These are phyloP conservation scores for Triadica sebifera DNA, from an alignment of 345 rosid species.

Conservation along the genomic window DNA sequence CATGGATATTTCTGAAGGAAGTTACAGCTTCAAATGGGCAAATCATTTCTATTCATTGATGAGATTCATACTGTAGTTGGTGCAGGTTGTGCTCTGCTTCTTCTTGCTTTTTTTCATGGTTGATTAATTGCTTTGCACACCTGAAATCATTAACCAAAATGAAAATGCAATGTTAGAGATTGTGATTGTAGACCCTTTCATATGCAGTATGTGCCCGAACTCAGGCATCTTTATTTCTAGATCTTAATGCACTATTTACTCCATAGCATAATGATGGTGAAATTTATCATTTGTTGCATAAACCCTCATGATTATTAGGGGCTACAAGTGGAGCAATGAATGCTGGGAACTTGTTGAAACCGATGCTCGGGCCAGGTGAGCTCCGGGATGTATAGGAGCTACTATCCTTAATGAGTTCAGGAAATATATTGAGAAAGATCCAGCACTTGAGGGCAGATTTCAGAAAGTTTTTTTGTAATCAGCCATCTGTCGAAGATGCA, in stretches of 20 bases:
- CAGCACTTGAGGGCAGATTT: slow-evolving; percentile 89
- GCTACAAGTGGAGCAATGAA: slow-evolving; percentile 81
- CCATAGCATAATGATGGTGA: background rate
- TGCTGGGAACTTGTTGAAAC: slow-evolving; percentile 90
- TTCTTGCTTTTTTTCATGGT: background rate
- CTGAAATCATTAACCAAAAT: background rate
- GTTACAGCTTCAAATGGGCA: slow-evolving; percentile 89
- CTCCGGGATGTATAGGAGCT: slow-evolving; percentile 87
- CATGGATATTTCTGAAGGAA: slow-evolving; percentile 88
- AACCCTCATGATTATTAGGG: slow-evolving; percentile 38
- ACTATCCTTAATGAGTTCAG: slow-evolving; percentile 84
- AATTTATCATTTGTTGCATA: slow-evolving; percentile 1
- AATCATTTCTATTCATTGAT: slow-evolving; percentile 73
- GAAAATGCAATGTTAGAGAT: background rate
- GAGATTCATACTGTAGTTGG: slow-evolving; percentile 94
- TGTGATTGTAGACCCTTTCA: background rate
- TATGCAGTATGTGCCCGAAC: background rate
- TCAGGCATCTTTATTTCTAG: too few relatives aligned
- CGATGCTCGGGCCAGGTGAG: slow-evolving; percentile 93
- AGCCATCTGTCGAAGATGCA: slow-evolving; percentile 91
- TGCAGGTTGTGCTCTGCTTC: slow-evolving; percentile 50
- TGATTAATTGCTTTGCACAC: background rate
- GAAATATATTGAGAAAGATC: slow-evolving; percentile 87
- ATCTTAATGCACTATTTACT: background rate
- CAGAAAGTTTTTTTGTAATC: slow-evolving; percentile 93